Base-by-base conservation (phyloP, 306 rosid genomes). In the Acacia melanoxylon region DNA sequence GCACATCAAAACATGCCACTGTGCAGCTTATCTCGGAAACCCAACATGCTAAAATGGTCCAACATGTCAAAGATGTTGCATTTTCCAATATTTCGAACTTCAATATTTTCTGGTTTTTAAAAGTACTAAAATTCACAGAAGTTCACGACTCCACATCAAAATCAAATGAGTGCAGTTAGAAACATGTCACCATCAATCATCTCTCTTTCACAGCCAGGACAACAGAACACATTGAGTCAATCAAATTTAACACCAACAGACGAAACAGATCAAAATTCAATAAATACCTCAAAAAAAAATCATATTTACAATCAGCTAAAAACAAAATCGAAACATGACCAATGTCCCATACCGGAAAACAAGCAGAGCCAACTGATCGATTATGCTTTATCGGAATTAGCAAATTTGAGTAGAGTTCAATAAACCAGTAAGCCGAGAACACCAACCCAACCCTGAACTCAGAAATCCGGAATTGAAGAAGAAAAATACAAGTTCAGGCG, bases 201-300 rank as follows among this genome's bases (percentile, higher is more conserved):
- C 62, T 17, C 37, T 35, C 58, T 46, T 65, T 63, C 85, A 42
- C 89, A 82, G 76, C 73, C 44, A 13, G 17, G 56, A 77, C 80
- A 84, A 80, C 63, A 77, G 27, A 78, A 74, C 74, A 65, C 76
- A 45, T 42, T 78, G 68, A 85, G 74, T 63, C 85, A 70, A 75
- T 66, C 69, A 56, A 79, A 73, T 22, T 66, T 65, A 54, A 89
- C 73, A 65, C 45, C 5, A 75, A 31, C 67, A 84, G 25, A 80
- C 85, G 59, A 83, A 86, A 45, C 84, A 76, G 91, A 93, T 90
- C 91, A 86, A 88, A 85, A 80, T 80, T 76, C 78, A 59, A 33
- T 62, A 25, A 58, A 31, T 58, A 82, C 46, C 20, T 5, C 51
- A 25, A 22, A 46, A 29, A 61, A 45, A 59, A 61, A 13, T 6